Evolutionary conservation across 2,329 filamentous ascomycete genomes (phyloP), one percentile per base, ranked within the genome.

Genomic region (Fusarium cicatricum): DNA sequence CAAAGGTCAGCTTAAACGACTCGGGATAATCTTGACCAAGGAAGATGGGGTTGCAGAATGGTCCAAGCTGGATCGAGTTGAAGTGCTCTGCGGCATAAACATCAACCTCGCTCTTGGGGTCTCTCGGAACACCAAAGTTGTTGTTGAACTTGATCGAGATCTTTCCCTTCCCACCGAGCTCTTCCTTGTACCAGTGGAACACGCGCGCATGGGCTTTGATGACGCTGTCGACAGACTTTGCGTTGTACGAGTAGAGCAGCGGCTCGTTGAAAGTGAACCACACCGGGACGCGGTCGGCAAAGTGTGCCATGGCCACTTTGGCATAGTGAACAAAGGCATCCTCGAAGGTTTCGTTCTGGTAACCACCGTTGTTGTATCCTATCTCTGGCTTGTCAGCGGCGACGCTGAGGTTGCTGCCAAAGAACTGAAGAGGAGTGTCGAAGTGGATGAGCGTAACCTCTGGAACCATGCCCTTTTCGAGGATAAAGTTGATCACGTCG

Each of bases 231-330:
- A 75, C 70, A 3, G 70, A 67, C 12, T 74, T 74, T 2, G 77
- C 76, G 44, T 78, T 77, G 43, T 71, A 68, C 3, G 73, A 70
- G 19, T 75, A 74, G 2, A 81, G 64, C 0, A 80, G 70, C 2
- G 81, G 81, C 67, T 84, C 82, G 58, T 84, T 83, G 68, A 82
- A 83, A 1, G 80, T 83, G 61, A 78, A 80, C 79, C 80, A 84
- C 4, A 78, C 73, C 0, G 80, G 76, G 0, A 85, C 80, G 1
- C 81, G 75, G 50, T 83, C 78, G 4, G 79, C 79, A 58, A 78
- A 84, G 48, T 81, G 78, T 1, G 76, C 74, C 71, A 84, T 78
- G 34, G 79, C 75, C 15, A 83, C 75, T 50, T 82, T 80, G 33
- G 78, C 82, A 49, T 85, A 85, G 64, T 83, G 73, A 2, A 83